Conservation (phyloP, 352 stramenopile species). For the Pythium biforme region DNA sequence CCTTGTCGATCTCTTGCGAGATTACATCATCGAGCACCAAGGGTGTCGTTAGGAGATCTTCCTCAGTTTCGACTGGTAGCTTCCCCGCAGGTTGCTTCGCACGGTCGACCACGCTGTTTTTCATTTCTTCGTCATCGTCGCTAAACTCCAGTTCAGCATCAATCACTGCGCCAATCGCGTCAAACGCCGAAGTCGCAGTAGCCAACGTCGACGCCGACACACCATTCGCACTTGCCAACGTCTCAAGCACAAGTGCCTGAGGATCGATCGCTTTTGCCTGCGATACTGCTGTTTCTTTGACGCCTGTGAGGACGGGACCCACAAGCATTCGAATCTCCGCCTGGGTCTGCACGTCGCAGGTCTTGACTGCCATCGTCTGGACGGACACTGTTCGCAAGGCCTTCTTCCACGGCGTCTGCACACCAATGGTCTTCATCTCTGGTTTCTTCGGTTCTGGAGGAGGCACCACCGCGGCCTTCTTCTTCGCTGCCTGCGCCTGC, state of each 20-base stretch:
- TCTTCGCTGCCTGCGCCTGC: constrained; percentile 13
- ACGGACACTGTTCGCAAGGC: constrained; percentile 12
- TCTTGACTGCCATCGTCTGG: constrained; percentile 7
- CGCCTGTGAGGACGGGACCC: too few species aligned
- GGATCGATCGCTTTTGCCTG: not conserved
- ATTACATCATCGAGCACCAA: constrained; percentile 14
- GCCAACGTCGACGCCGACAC: not conserved
- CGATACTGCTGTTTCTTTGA: not conserved
- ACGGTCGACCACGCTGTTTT: not conserved
- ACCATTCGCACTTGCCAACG: not conserved
- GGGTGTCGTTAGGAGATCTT: not conserved
- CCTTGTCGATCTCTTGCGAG: constrained; percentile 17
- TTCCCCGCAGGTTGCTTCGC: not conserved
- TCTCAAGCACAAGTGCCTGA: not conserved
- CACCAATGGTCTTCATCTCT: not conserved
- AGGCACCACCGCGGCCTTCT: constrained; percentile 9
- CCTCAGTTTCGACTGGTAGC: not conserved
- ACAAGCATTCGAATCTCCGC: too few species aligned
- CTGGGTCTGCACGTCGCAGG: constrained; percentile 19
- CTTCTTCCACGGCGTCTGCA: constrained; percentile 31
- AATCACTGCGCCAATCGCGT: constrained; percentile 26
- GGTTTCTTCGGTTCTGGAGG: not conserved
- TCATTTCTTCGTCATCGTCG: constrained; percentile 21
- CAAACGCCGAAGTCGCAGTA: not conserved
- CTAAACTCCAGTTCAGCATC: constrained; percentile 29